Percentiles rank a stretch among this genome's conserved stretches.
These are phyloP conservation scores for Eutrema salsugineum DNA, from an alignment of 441 rosid genomes.

Conservation along the genomic window DNA sequence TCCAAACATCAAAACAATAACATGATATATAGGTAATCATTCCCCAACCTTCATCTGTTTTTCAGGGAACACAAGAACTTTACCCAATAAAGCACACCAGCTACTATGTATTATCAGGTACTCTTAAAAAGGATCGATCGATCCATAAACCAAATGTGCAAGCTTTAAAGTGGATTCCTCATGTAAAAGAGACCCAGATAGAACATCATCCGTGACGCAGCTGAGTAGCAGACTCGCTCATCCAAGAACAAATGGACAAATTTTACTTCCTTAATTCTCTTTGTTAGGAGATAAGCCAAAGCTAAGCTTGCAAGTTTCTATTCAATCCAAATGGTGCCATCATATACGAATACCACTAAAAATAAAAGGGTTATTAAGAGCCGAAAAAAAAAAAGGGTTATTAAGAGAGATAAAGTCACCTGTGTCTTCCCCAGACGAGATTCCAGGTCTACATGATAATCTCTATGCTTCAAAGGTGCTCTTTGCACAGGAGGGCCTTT, in stretches of 20 bases:
- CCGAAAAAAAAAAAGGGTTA: not conserved
- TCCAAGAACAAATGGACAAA: not conserved
- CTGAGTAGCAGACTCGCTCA: not conserved
- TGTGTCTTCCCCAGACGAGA: slow-evolving; percentile 97
- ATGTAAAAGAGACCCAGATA: not conserved
- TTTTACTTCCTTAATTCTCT: not conserved
- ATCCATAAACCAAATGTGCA: not conserved
- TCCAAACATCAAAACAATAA: not conserved
- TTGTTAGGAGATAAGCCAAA: not conserved
- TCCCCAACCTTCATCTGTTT: not conserved
- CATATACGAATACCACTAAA: not conserved
- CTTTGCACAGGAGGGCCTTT: slow-evolving; percentile 96
- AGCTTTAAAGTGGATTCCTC: not conserved
- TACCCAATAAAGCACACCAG: not conserved
- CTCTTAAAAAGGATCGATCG: slow-evolving; percentile 4
- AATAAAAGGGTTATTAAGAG: not conserved
- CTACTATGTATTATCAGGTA: not conserved
- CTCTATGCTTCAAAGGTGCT: slow-evolving; percentile 97
- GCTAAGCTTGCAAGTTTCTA: slow-evolving; percentile 1
- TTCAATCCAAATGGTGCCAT: not conserved
- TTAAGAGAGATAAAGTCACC: slow-evolving; percentile 33
- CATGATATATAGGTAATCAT: not conserved
- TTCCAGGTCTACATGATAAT: slow-evolving; percentile 91
- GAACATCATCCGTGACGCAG: not conserved
- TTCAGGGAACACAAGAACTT: not conserved